phyloP scores from a whole-genome alignment of 2,329 filamentous ascomycete genomes.

The Pseudocercospora fuligena region DNA sequence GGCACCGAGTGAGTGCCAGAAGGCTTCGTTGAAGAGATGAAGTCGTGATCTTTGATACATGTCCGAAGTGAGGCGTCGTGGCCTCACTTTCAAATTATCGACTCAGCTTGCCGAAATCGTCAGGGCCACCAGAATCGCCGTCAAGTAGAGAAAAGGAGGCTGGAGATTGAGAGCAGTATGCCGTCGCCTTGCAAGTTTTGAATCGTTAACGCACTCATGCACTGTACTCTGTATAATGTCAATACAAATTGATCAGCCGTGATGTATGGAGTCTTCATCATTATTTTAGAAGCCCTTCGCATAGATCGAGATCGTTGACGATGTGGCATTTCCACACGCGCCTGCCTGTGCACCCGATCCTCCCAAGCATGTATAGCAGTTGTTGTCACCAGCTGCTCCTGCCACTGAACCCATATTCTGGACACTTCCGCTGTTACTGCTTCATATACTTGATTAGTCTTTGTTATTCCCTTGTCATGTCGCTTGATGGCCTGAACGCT shows the following conservation, averaged over 20 bases:
- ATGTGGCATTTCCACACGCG: slow-evolving; percentile 35
- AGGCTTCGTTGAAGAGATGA: too few species aligned
- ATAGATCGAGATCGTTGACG: slow-evolving; percentile 37
- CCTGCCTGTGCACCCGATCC: slow-evolving; percentile 25
- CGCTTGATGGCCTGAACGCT: not conserved
- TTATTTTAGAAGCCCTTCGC: slow-evolving; percentile 30
- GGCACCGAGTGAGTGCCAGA: too few species aligned
- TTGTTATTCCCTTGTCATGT: not conserved
- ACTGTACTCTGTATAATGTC: slow-evolving; percentile 1
- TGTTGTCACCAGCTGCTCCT: slow-evolving; percentile 34
- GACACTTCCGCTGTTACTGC: not conserved
- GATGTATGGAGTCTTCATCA: not conserved
- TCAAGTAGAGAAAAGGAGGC: too few species aligned
- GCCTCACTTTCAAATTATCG: too few species aligned
- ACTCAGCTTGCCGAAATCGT: too few species aligned
- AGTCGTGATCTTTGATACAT: too few species aligned
- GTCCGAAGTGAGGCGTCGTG: too few species aligned
- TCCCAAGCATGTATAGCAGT: slow-evolving; percentile 35
- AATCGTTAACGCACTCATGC: not conserved
- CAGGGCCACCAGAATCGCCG: too few species aligned
- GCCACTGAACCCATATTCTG: not conserved
- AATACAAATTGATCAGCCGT: slow-evolving; percentile 1
- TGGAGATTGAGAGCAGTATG: too few species aligned
- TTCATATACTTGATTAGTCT: not conserved
- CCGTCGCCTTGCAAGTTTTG: not conserved